Base-by-base conservation (phyloP, 2,329 filamentous ascomycete genomes). In the Fusarium subtropicale region DNA sequence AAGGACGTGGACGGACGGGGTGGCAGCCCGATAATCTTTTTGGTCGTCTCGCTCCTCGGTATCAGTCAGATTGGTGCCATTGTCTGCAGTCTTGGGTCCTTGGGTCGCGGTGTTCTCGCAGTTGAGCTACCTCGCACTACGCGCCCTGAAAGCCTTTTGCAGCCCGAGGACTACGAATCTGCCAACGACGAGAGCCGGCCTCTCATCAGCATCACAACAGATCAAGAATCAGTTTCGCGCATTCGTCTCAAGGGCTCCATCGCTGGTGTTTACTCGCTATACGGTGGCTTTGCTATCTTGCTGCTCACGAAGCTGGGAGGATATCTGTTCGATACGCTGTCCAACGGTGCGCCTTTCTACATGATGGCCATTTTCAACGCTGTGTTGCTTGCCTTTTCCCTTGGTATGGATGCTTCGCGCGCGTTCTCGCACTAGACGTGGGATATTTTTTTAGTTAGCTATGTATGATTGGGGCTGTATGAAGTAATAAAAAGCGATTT, bases 41-140 rank as follows among this genome's bases (percentile, higher is more conserved):
- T 94, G 15, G 87, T 95, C 18, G 93, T 94, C 42, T 88, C 91
- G 0, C 81, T 97, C 20, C 88, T 98, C 39, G 96, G 96, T 16
- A 88, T 97, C 75, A 97, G 93, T 74, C 96, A 99, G 79, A 98
- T 99, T 66, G 96, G 95, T 3, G 92, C 94, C 13, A 98, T 99
- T 62, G 96, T 99, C 1, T 97, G 94, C 81, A 97, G 93, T 69
- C 86, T 99, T n/a, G 94, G 92, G 1, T 88, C 96, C 1, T 86
- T 99, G 4, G 93, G 93, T 38, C 89, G 89, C 18, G 94, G 94
- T 6, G 91, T 98, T 24, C 83, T 97, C 24, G 81, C 83, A 7
- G 82, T 81, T 3, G 85, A 87, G 47, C 71, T 82, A 6, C 76
- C 76, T 15, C 73, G 73, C 31, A 69, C 72, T 2, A 70, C 64